A percentile compares a stretch with the other conserved stretches of the same genome.
phyloP scores from a whole-genome alignment of 1,284 basidiomycete genomes.

The Tylopilus sp. region DNA sequence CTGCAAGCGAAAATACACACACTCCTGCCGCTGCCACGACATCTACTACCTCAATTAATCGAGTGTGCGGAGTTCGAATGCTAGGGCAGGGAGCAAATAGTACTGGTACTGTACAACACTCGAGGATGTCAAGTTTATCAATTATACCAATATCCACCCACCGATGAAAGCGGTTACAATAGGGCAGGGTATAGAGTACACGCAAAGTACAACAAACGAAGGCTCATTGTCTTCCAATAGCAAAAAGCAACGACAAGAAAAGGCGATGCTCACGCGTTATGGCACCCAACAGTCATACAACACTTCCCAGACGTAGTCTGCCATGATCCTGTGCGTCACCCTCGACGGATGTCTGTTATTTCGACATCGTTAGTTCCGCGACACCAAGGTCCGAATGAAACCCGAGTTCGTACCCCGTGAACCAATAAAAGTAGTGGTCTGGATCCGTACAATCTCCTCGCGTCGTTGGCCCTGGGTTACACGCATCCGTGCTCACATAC shows the following conservation, averaged over 20 bases:
- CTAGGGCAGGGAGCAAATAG: too few relatives aligned
- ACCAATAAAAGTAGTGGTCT: conserved; percentile 51
- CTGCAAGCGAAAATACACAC: too few relatives aligned
- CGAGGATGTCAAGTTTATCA: too few relatives aligned
- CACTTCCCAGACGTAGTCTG: conserved; percentile 48
- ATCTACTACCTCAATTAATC: too few relatives aligned
- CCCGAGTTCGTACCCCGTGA: conserved; percentile 41
- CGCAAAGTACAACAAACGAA: background rate
- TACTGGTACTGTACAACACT: too few relatives aligned
- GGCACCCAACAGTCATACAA: conserved; percentile 32
- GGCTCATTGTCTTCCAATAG: background rate
- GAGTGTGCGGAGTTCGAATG: too few relatives aligned
- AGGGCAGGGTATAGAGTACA: background rate
- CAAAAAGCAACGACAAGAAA: background rate
- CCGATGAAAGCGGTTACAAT: background rate
- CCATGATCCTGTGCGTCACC: conserved; percentile 46
- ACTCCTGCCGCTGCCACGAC: too few relatives aligned
- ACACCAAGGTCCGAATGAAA: background rate
- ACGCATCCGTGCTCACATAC: conserved; percentile 42
- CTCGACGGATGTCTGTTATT: conserved; percentile 41
- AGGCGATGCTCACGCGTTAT: background rate
- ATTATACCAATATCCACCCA: background rate
- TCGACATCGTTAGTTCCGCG: background rate
- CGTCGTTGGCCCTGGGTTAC: conserved; percentile 36
- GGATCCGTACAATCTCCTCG: conserved; percentile 42